Evolutionary conservation across 1,284 basidiomycete genomes (phyloP).

Genomic region (Cerioporus squamosus): DNA sequence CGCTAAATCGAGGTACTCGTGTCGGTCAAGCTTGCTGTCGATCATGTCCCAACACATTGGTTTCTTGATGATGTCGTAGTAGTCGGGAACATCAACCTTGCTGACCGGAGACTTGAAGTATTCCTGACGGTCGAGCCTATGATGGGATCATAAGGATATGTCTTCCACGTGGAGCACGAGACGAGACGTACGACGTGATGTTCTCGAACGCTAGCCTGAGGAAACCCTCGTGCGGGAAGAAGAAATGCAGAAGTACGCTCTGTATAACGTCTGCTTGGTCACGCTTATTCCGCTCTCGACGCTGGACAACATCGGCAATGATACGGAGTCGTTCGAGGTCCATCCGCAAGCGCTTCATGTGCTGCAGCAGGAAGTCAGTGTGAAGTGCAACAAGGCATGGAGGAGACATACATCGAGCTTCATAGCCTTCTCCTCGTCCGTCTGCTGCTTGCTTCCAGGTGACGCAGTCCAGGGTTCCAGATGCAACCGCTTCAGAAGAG

Average conservation of each 20-base stretch:
- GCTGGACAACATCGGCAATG: slow-evolving; percentile 75
- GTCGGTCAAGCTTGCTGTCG: slow-evolving; percentile 75
- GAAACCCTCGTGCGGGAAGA: slow-evolving; percentile 70
- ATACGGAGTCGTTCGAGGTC: slow-evolving; percentile 81
- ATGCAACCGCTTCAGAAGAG: slow-evolving; percentile 91
- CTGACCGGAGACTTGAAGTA: slow-evolving; percentile 87
- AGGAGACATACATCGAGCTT: slow-evolving; percentile 76
- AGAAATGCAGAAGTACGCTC: slow-evolving; percentile 61
- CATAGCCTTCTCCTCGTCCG: slow-evolving; percentile 82
- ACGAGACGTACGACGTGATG: slow-evolving; percentile 63
- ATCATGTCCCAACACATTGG: slow-evolving; percentile 94
- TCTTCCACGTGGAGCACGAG: not conserved
- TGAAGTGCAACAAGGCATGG: not conserved
- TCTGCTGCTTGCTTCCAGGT: slow-evolving; percentile 65
- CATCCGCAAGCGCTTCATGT: slow-evolving; percentile 70
- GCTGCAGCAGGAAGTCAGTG: slow-evolving; percentile 43
- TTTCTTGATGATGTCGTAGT: slow-evolving; percentile 83
- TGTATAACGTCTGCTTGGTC: slow-evolving; percentile 76
- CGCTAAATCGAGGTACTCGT: slow-evolving; percentile 78
- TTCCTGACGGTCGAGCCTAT: slow-evolving; percentile 75
- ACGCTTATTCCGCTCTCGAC: slow-evolving; percentile 86
- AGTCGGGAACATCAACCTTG: slow-evolving; percentile 84
- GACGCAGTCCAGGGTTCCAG: slow-evolving; percentile 97
- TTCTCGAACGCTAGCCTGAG: slow-evolving; percentile 73
- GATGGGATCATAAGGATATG: not conserved